Percentiles rank a stretch among this genome's conserved stretches.
phyloP scores from a whole-genome alignment of 192 early-diverging fungal species.

The Coemansia sp. region DNA sequence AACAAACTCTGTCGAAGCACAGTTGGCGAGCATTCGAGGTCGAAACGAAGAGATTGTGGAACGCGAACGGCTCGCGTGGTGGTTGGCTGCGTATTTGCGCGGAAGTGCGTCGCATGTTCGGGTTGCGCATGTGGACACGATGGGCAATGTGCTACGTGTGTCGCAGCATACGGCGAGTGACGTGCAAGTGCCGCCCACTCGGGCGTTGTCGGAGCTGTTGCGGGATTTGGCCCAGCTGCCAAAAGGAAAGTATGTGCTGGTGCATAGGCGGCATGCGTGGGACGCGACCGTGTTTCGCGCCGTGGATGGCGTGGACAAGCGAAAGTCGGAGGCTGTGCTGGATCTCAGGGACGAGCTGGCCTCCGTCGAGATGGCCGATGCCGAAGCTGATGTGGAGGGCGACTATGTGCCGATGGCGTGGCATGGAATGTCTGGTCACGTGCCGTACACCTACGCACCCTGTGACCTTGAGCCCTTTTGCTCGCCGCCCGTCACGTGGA shows the following conservation, averaged over 20 bases:
- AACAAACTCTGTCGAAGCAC: not conserved
- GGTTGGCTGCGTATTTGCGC: slow-evolving; percentile 39
- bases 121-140: slow-evolving; percentile 35
- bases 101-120: slow-evolving; percentile 49
- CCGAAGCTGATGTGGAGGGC: slow-evolving; percentile 22
- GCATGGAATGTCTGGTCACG: slow-evolving; percentile 28
- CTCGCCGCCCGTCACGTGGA: slow-evolving; percentile 7
- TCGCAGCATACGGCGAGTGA: slow-evolving; percentile 20
- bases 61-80: slow-evolving; percentile 48
- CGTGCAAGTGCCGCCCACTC: slow-evolving; percentile 38
- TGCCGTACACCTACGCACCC: slow-evolving; percentile 46
- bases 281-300: slow-evolving; percentile 49
- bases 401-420: slow-evolving; percentile 45
- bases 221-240: slow-evolving; percentile 23
- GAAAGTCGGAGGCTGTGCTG: slow-evolving; percentile 19
- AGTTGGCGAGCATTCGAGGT: slow-evolving; percentile 1
- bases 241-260: slow-evolving; percentile 36
- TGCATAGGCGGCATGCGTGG: slow-evolving; percentile 40
- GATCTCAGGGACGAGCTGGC: slow-evolving; percentile 30
- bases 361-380: not conserved
- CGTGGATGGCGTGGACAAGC: slow-evolving; percentile 14
- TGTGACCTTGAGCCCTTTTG: slow-evolving; percentile 19
- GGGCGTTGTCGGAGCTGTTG: slow-evolving; percentile 23
- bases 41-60: slow-evolving; percentile 29
- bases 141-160: slow-evolving; percentile 2